These are phyloP conservation scores for Saccharata proteae DNA, from an alignment of 2,329 filamentous ascomycete species.

Conservation along the genomic window DNA sequence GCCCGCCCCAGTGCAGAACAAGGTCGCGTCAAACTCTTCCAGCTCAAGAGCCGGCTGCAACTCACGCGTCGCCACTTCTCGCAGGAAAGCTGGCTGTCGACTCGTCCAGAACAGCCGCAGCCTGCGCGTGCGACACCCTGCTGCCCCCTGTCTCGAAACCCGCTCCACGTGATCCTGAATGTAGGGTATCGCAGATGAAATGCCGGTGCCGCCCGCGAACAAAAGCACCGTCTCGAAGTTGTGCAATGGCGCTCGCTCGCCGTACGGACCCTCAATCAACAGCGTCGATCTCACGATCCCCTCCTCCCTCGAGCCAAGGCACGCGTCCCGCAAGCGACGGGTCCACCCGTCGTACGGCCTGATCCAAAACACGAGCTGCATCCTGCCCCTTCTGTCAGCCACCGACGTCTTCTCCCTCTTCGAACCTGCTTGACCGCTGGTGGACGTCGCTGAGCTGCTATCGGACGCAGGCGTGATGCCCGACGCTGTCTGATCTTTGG, in stretches of 20 bases:
- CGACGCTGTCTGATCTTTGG: not conserved
- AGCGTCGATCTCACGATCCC: slow-evolving; percentile 27
- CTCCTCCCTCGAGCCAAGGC: slow-evolving; percentile 16
- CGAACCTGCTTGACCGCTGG: not conserved
- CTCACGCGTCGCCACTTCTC: slow-evolving; percentile 13
- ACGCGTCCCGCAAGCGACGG: slow-evolving; percentile 29
- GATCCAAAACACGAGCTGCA: slow-evolving; percentile 34
- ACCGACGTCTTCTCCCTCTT: too few relatives aligned
- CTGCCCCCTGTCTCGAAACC: slow-evolving; percentile 11
- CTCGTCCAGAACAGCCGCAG: slow-evolving; percentile 23
- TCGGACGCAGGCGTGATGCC: slow-evolving; percentile 12
- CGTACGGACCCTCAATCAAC: slow-evolving; percentile 41
- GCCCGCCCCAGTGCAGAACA: slow-evolving; percentile 11
- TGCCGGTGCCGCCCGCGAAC: slow-evolving; percentile 24
- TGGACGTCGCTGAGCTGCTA: slow-evolving; percentile 11
- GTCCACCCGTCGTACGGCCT: slow-evolving; percentile 42
- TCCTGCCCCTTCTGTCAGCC: too few relatives aligned
- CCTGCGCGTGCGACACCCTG: slow-evolving; percentile 10
- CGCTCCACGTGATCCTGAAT: slow-evolving; percentile 9
- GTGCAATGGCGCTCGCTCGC: slow-evolving; percentile 28
- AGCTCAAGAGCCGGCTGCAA: slow-evolving; percentile 14
- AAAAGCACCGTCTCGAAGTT: slow-evolving; percentile 28
- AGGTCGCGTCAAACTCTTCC: slow-evolving; percentile 14
- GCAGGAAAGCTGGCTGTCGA: slow-evolving; percentile 19
- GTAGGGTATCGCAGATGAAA: slow-evolving; percentile 22